Percentiles rank a stretch among this genome's conserved stretches.
Evolutionary conservation across 352 stramenopile species (phyloP).

Genomic region (Globisporangium takayamanum): DNA sequence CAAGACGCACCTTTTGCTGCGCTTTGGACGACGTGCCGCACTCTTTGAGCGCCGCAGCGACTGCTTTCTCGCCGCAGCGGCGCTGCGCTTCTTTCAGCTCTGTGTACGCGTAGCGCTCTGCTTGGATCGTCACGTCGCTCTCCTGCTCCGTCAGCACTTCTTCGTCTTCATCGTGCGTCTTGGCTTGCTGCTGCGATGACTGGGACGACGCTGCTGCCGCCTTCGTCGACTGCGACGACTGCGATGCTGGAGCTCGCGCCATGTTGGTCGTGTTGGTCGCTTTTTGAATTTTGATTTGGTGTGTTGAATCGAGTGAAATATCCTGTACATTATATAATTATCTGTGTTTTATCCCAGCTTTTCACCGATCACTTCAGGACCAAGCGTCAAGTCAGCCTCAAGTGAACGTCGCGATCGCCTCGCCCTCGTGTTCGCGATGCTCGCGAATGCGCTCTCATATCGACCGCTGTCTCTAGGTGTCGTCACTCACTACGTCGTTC

Average conservation of each 20-base stretch:
- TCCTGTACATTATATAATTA: too few relatives aligned
- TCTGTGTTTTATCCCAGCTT: too few relatives aligned
- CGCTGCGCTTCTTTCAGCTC: conserved; percentile 76
- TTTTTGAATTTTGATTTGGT: too few relatives aligned
- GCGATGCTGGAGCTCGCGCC: background rate
- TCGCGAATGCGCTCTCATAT: too few relatives aligned
- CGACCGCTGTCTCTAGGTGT: too few relatives aligned
- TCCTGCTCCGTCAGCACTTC: conserved; percentile 14
- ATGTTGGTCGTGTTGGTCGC: background rate
- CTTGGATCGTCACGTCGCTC: conserved; percentile 12
- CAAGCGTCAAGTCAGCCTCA: too few relatives aligned
- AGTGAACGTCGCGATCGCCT: too few relatives aligned
- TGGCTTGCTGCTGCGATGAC: background rate
- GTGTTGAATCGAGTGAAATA: too few relatives aligned
- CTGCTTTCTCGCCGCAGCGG: conserved; percentile 53
- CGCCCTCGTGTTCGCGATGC: too few relatives aligned
- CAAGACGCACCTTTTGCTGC: conserved; percentile 32
- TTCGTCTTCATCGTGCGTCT: conserved; percentile 11
- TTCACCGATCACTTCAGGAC: too few relatives aligned
- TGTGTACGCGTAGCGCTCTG: conserved; percentile 57
- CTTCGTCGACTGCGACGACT: background rate
- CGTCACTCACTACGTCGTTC: too few relatives aligned
- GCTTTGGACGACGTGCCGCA: conserved; percentile 42
- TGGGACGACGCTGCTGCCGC: background rate
- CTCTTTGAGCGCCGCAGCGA: conserved; percentile 35